Evolutionary conservation across 305 asterid genomes (phyloP), one percentile per base, ranked within the genome.

Genomic region (Fraxinus ornus): DNA sequence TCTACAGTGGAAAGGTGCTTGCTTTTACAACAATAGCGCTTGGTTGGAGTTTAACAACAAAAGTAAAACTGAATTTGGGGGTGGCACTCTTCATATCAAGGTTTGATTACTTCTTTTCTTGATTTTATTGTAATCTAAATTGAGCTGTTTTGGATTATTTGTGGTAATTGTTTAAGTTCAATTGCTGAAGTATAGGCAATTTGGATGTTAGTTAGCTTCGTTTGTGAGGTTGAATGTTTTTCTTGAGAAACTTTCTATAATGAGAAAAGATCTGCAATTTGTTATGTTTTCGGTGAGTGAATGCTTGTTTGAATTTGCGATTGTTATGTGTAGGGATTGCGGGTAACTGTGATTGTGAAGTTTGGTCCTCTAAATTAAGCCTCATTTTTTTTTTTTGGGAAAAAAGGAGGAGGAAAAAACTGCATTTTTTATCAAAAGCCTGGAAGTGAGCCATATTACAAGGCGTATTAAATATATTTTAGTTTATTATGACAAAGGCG

Each of bases 81-180:
- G 99, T 7, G 99, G 97, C 8, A 94, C 98, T 78, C 97, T 96
- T 78, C 98, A 93, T 84, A 84, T 94, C 80, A 90, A 93, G 97
- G 99, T 96, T 21, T 74, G 10, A 44, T 19, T 1, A 24, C 28
- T 71, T 32, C 39, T 33, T 9, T n/a, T 39, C 21, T 70, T n/a
- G 36, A 39, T 78, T 79, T 49, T 22, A 6, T 76, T 83, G 75
- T 68, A 19, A 35, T 78, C 17, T 21, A 6, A 49, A 78, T 75
- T 82, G 60, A 22, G 83, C 70, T 37, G 60, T 76, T 80, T 22
- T 73, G 77, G 39, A 22, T 57, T 83, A 24, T 36, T 79, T 79
- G 75, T 66, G 76, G 62, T 84, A 36, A 35, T 62, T 10, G 75
- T 75, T 74, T 78, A 47, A 21, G 32, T 68, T 80, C 39, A 77